Base-by-base conservation (phyloP, 2,329 filamentous ascomycete species). In the Pseudogymnoascus destructans region DNA sequence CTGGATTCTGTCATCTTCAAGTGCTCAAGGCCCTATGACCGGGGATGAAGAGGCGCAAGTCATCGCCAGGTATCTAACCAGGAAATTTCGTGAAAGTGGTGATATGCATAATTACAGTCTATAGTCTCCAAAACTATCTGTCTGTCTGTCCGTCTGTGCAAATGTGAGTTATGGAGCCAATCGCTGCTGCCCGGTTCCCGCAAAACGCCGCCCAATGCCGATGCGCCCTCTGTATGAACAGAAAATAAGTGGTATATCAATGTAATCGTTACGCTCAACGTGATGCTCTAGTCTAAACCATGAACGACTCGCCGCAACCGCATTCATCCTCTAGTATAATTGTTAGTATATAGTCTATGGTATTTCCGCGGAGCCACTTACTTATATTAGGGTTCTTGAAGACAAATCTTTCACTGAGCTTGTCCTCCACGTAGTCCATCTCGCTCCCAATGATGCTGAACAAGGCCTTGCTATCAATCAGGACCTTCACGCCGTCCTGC, bases 401-500 rank as follows among this genome's bases (percentile, higher is more conserved):
- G 56, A 95, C 84, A 72, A 98, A 98, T 63, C 88, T 79, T 72
- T 91, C 81, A 70, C 86, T 95, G 63, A 98, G 74, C 75, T 95
- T 95, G 67, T 97, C 93, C 73, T 97, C 91, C 9, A 92, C 79
- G 91, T 92, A 98, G 69, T 98, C 93, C 93, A 98, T 98, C 74
- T 97, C 92, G 69, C 87, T 95, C 4, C 93, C 93, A 66, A 98
- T 96, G 58, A 98, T 97, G 72, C 92, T 97, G 70, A 98, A 91
- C 55, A 98, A 75, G 40, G 93, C 93, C 76, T 96, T 97, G 77
- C 89, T 95, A 72, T 98, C 93, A 59, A 98, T 93, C 70, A 97
- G 72, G 32, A 98, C 92, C 73, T 88, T 92, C 59, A 98, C 92
- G 0, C 92, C 93, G 67, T 97, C 93, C 70, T 98, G 93, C 69